phyloP scores from a whole-genome alignment of 176 grass and related monocot genomes.

The Tuctoria greenei region DNA sequence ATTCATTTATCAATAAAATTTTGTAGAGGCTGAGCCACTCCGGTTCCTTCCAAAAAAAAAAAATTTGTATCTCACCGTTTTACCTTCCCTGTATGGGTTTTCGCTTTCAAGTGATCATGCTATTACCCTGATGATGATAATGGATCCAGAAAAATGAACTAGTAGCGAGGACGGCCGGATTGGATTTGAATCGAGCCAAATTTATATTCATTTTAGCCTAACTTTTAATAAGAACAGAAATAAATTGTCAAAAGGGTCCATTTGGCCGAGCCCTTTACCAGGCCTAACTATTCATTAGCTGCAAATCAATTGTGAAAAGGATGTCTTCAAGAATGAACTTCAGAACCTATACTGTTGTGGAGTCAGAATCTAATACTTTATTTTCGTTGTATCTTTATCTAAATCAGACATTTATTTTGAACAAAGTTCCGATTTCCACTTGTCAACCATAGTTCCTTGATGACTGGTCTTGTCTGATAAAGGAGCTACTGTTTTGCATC shows the following conservation, averaged over 20 bases:
- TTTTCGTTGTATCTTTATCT: slow-evolving; percentile 22
- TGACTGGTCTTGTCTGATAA: slow-evolving; percentile 22
- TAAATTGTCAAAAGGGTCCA: no score
- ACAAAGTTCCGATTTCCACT: slow-evolving; percentile 4
- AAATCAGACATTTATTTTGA: background rate
- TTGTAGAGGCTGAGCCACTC: no score
- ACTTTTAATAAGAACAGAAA: no score
- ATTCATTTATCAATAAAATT: no score
- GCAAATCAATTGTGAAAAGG: slow-evolving; percentile 41
- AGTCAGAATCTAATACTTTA: slow-evolving; percentile 8
- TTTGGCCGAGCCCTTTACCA: no score
- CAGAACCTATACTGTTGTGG: slow-evolving; percentile 12
- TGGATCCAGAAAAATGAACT: no score
- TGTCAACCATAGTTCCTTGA: slow-evolving; percentile 9
- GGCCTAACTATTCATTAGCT: no score
- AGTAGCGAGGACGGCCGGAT: no score
- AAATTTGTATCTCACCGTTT: background rate
- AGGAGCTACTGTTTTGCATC: background rate
- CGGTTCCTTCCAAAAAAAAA: background rate
- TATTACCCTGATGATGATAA: no score
- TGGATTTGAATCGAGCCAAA: no score
- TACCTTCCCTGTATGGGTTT: background rate
- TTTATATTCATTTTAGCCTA: no score
- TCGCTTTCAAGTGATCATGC: slow-evolving; percentile 21
- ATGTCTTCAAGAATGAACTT: slow-evolving; percentile 34